Evolutionary conservation across 2,329 filamentous ascomycete species (phyloP), one percentile per base, ranked within the genome.

Genomic region (Pleomassaria siparia): DNA sequence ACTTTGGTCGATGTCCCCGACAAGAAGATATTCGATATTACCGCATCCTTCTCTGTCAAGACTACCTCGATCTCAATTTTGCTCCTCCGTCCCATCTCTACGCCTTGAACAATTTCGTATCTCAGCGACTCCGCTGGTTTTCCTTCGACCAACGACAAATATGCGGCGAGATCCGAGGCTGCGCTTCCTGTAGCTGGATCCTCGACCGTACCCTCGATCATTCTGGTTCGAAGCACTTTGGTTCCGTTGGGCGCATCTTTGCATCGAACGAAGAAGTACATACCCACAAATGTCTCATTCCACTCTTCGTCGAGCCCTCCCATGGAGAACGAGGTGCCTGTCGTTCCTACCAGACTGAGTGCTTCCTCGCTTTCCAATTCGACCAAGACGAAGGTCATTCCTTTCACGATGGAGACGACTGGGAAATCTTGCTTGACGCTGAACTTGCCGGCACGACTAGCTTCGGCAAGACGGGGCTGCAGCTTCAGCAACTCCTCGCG

Each of bases 371-470:
- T 78, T 0, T 80, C 74, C 18, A 94, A 74, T 55, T 81, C 72
- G 12, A 87, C 74, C 25, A 89, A 78, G n/a, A 83, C 70, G 66
- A 90, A 91, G 1, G 81, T 82, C 84, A 91, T 87, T 40, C 88
- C 88, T 36, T 82, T 82, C 28, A 90, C 87, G 37, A 91, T 74
- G 35, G 71, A 74, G 10, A 76, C 71, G 11, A 75, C 55, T 12
- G 70, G 57, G 25, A 53, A 66, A 54, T 63, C 43, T 55, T 61
- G 50, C 22, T 56, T 53, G 4, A 56, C 26, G 10, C 48, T 44
- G 18, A 58, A 24, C 20, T 56, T 41, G 13, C 49, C 41, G 22
- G 55, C 44, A 7, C 48, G 26, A 33, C 56, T 48, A 37, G 54
- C 57, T 21, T 53, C 49, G 29, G 59, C 60, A 32, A 78, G 57